Percentiles rank a stretch among this genome's conserved stretches.
These are phyloP conservation scores for Croton setiger DNA, from an alignment of 441 rosid genomes.

Conservation along the genomic window DNA sequence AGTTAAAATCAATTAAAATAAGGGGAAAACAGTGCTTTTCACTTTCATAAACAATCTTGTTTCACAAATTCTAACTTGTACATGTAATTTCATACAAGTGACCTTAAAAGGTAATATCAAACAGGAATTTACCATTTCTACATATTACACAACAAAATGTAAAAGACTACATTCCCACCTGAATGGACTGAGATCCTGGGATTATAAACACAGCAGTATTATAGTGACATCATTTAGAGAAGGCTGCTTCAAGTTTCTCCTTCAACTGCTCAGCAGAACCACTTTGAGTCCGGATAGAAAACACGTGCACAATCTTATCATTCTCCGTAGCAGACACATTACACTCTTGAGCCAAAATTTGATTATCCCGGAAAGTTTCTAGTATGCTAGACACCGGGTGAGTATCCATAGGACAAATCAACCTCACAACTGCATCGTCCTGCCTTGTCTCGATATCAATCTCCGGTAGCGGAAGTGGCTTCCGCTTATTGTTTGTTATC, in stretches of 20 bases:
- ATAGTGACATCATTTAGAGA: constrained; percentile 39
- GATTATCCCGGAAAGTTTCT: constrained; percentile 60
- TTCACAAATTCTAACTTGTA: background rate
- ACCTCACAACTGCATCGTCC: constrained; percentile 69
- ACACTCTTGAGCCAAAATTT: constrained; percentile 53
- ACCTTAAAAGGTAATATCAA: background rate
- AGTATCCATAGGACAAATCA: constrained; percentile 64
- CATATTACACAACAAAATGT: background rate
- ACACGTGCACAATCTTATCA: constrained; percentile 66
- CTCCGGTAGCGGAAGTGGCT: constrained; percentile 51
- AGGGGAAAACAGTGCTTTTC: too few relatives aligned
- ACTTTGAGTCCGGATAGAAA: constrained; percentile 55
- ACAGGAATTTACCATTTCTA: background rate
- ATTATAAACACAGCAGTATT: constrained; percentile 8
- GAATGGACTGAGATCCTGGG: background rate
- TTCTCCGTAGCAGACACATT: constrained; percentile 51
- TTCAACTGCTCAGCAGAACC: constrained; percentile 78
- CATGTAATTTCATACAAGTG: background rate
- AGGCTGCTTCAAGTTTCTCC: constrained; percentile 65
- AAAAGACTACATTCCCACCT: background rate
- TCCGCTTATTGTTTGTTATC: constrained; percentile 37
- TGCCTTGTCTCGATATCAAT: constrained; percentile 67
- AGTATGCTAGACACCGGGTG: constrained; percentile 66
- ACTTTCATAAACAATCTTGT: background rate
- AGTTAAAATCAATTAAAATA: too few relatives aligned